Evolutionary conservation across 2,329 filamentous ascomycete genomes (phyloP), one percentile per base, ranked within the genome.

Genomic region (Neofusicoccum kwambonambiense): DNA sequence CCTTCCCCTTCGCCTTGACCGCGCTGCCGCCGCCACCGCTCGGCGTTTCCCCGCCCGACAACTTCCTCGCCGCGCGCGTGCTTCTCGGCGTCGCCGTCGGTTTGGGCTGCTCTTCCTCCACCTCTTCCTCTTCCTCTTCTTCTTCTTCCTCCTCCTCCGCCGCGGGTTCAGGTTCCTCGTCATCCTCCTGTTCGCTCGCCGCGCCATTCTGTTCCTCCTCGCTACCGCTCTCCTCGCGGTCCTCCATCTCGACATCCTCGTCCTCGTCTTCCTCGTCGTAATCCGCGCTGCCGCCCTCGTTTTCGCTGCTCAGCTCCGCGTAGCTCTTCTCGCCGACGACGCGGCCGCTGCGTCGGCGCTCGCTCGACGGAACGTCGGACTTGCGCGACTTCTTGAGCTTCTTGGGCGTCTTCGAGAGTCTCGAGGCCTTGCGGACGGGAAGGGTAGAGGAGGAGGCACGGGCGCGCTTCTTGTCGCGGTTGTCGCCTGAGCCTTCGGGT

Each of bases 261-360:
- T 64, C 27, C 11, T 74, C 72, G 13, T 71, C 72, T 13, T 71
- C 65, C 13, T 74, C 72, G 13, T 71, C 72, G 13, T 71, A 64
- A 60, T 72, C 70, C 12, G 45, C 50, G 13, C 42, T 66, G n/a
- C 47, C 35, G n/a, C 73, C 72, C 11, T 72, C 72, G 11, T 72
- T 72, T 4, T 75, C 74, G 8, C 72, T 70, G 61, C 76, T 78
- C 17, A 77, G 67, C 62, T 83, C 81, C 3, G 77, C 74, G 65
- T 84, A 84, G 69, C 77, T 83, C 68, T 79, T 80, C 51, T 57
- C 72, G 58, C 64, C 73, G 63, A 70, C 71, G 1, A 76, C 77
- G 17, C 78, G 73, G 2, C 76, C 75, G 70, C 82, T 83, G 57
- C 81, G 76, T 17, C 80, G 72, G 2, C 77, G 73, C 35, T 78